Conservation (phyloP, 148 eudicot genomes). For the Cornus kousa region DNA sequence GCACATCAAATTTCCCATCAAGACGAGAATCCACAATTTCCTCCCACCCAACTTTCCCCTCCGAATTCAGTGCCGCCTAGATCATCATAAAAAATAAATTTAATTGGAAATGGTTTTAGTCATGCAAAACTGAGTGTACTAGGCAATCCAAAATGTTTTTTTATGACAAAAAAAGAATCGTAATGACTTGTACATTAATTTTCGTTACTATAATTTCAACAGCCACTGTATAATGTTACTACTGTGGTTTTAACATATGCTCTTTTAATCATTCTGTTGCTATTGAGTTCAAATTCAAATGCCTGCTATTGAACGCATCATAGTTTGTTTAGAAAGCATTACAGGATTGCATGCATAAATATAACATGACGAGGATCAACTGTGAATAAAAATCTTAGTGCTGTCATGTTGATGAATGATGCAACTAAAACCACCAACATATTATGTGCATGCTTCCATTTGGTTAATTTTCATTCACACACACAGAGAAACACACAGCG, state of each 20-base stretch:
- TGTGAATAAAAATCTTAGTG: not conserved
- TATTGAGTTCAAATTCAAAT: not conserved
- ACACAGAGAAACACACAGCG: not conserved
- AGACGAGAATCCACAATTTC: constrained; percentile 79
- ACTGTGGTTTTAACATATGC: not conserved
- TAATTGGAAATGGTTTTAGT: not conserved
- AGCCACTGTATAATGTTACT: not conserved
- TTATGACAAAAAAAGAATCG: not conserved
- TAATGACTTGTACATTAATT: not conserved
- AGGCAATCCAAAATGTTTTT: not conserved
- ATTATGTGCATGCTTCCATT: not conserved
- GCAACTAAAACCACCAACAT: not conserved
- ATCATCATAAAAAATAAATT: constrained; percentile 1
- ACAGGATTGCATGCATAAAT: not conserved
- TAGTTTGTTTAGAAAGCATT: not conserved
- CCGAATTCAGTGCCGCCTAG: constrained; percentile 86
- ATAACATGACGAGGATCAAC: not conserved
- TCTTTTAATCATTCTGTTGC: not conserved
- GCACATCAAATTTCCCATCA: constrained; percentile 59
- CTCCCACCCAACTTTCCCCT: constrained; percentile 91
- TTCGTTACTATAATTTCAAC: not conserved
- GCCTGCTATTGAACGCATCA: not conserved
- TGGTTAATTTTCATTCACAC: not conserved
- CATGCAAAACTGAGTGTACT: not conserved
- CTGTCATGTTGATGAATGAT: not conserved